These are phyloP conservation scores for Puccinia sorghi DNA, from an alignment of 1,284 basidiomycete genomes.

Conservation along the genomic window DNA sequence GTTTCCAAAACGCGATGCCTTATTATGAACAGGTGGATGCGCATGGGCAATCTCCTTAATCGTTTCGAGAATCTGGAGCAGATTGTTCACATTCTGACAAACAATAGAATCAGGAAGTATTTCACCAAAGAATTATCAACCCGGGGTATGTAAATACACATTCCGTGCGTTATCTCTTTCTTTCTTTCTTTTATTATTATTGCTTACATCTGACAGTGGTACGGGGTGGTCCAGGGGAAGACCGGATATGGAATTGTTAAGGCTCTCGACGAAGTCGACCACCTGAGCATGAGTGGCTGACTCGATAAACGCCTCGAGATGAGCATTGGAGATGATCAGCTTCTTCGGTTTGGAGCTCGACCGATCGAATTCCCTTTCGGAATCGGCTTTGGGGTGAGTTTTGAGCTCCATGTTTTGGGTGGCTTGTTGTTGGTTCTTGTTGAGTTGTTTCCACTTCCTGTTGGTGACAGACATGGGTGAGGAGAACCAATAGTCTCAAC, in stretches of 20 bases:
- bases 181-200: conserved; percentile 20
- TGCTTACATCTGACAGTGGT: conserved; percentile 65
- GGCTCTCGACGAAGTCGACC: conserved; percentile 70
- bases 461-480: too few relatives aligned
- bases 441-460: neutral
- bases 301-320: conserved; percentile 77
- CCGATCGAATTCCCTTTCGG: neutral
- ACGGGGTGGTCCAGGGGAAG: conserved; percentile 73
- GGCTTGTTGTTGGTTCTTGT: conserved; percentile 1
- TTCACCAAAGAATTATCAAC: conserved; percentile 33
- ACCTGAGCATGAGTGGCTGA: conserved; percentile 73
- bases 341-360: conserved; percentile 62
- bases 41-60: conserved; percentile 69
- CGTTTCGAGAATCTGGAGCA: conserved; percentile 69
- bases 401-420: neutral
- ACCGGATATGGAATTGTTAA: conserved; percentile 77
- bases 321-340: conserved; percentile 74
- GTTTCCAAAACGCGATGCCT: conserved; percentile 91
- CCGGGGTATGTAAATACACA: neutral
- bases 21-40: conserved; percentile 85
- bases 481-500: too few relatives aligned
- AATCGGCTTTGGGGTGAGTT: neutral
- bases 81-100: conserved; percentile 66
- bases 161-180: neutral
- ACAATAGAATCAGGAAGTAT: neutral